Conservation (phyloP, 2,329 filamentous ascomycete species). For the Penicillium sp. region DNA sequence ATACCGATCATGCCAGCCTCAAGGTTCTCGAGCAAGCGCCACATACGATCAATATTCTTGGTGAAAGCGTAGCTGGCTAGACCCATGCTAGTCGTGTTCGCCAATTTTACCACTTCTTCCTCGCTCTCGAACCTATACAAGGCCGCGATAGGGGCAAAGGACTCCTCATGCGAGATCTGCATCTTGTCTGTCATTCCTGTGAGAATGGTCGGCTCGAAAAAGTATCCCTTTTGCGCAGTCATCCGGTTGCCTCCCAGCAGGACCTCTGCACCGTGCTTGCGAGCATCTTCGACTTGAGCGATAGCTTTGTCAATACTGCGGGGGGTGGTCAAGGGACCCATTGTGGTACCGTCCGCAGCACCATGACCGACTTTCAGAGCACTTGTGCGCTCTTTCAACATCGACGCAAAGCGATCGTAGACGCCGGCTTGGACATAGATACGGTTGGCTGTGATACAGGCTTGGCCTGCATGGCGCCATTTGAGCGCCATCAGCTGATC, state of each 20-base stretch:
- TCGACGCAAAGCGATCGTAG: slow-evolving; percentile 49
- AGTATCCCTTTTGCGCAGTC: slow-evolving; percentile 55
- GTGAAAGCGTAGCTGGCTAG: slow-evolving; percentile 64
- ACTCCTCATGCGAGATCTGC: slow-evolving; percentile 55
- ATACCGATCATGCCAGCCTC: slow-evolving; percentile 66
- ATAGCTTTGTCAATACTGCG: slow-evolving; percentile 51
- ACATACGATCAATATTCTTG: slow-evolving; percentile 60
- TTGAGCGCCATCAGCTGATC: slow-evolving; percentile 38
- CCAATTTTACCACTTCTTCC: slow-evolving; percentile 54
- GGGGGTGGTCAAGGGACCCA: slow-evolving; percentile 56
- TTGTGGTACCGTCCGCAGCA: slow-evolving; percentile 48
- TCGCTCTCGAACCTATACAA: slow-evolving; percentile 62
- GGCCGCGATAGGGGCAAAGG: slow-evolving; percentile 59
- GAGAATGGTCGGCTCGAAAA: slow-evolving; percentile 64
- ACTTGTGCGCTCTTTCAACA: slow-evolving; percentile 49
- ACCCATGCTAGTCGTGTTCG: slow-evolving; percentile 61
- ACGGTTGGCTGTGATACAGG: slow-evolving; percentile 43
- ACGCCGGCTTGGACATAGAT: slow-evolving; percentile 41
- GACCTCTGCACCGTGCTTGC: slow-evolving; percentile 57
- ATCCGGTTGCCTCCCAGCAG: slow-evolving; percentile 52
- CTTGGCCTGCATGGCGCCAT: slow-evolving; percentile 41
- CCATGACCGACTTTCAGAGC: slow-evolving; percentile 57
- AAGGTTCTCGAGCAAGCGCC: slow-evolving; percentile 60
- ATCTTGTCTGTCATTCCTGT: slow-evolving; percentile 54
- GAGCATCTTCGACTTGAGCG: slow-evolving; percentile 59